Evolutionary conservation across 164 flowering plant species (phyloP), one percentile per base, ranked within the genome.

Genomic region (Buxus sempervirens): DNA sequence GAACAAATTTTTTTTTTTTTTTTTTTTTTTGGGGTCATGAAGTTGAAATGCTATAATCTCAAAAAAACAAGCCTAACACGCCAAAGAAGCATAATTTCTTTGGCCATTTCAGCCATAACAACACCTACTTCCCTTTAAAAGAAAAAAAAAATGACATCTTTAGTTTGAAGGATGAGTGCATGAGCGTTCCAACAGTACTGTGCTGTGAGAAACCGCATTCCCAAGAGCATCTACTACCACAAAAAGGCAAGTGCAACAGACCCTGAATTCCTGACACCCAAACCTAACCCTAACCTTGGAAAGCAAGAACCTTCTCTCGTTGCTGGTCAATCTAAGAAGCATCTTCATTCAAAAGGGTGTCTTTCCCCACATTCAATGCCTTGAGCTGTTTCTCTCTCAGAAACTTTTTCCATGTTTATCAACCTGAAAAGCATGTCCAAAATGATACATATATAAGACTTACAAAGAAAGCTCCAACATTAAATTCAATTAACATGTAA

Each of bases 361-460:
- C 69, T 60, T 78, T 62, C 66, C 76, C 70, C 69, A 67, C 18
- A 65, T 58, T 70, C 73, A 75, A 60, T 79, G 72, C 82, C 78
- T 79, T 70, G 79, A 72, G 23, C 58, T 71, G 66, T 70, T 82
- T 71, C 82, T 78, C 63, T 71, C 77, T 25, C 74, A 65, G 72
- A 79, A 75, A 57, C 72, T 65, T 60, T 81, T 73, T 63, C 70
- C 80, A 68, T 80, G 73, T 73, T 61, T 65, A 65, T 78, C 27
- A 49, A 69, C 84, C 90, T 86, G 85, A 63, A 60, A 23, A 38
- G 54, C 18, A 25, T 2, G 24, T 42, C 19, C 24, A 41, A 22
- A 16, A 19, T 27, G 63, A 65, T n/a, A 54, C 16, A 9, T 23
- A 41, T 12, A 41, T 41, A 7, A 28, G 13, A 10, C 32, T 16